Conservation (phyloP, 2,329 filamentous ascomycete species). For the Cladosporium austrohemisphaericum region DNA sequence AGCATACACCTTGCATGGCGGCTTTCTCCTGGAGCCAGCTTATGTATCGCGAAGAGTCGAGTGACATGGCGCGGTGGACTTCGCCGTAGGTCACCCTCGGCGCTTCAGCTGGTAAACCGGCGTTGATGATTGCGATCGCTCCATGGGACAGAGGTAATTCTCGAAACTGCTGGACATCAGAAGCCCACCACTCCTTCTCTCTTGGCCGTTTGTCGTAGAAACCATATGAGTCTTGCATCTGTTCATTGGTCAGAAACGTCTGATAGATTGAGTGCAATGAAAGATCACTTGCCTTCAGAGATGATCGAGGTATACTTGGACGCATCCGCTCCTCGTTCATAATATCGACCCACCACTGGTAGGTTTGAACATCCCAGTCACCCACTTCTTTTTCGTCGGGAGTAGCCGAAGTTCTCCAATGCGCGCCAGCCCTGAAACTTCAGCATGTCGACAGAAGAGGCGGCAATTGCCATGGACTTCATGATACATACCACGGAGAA, state of each 20-base stretch:
- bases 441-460: neutral
- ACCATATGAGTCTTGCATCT: neutral
- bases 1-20: slow-evolving; percentile 23
- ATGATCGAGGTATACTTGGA: slow-evolving; percentile 19
- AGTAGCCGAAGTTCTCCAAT: slow-evolving; percentile 44
- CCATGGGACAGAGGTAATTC: slow-evolving; percentile 19
- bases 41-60: slow-evolving; percentile 40
- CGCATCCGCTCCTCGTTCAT: slow-evolving; percentile 29
- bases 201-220: slow-evolving; percentile 15
- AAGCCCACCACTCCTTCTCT: slow-evolving; percentile 36
- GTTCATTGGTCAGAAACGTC: neutral
- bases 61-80: slow-evolving; percentile 33
- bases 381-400: slow-evolving; percentile 32
- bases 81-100: slow-evolving; percentile 24
- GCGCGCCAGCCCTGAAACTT: slow-evolving; percentile 42
- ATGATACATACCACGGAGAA: slow-evolving; percentile 42
- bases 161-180: slow-evolving; percentile 34
- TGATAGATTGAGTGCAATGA: neutral
- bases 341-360: slow-evolving; percentile 36
- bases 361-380: slow-evolving; percentile 43
- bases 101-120: slow-evolving; percentile 14
- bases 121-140: slow-evolving; percentile 22
- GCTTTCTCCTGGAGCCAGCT: slow-evolving; percentile 32
- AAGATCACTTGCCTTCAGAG: slow-evolving; percentile 22
- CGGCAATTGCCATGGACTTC: slow-evolving; percentile 28